Conservation (phyloP, 1,139 yeast genomes). For the Arxiozyma heterogenica region DNA sequence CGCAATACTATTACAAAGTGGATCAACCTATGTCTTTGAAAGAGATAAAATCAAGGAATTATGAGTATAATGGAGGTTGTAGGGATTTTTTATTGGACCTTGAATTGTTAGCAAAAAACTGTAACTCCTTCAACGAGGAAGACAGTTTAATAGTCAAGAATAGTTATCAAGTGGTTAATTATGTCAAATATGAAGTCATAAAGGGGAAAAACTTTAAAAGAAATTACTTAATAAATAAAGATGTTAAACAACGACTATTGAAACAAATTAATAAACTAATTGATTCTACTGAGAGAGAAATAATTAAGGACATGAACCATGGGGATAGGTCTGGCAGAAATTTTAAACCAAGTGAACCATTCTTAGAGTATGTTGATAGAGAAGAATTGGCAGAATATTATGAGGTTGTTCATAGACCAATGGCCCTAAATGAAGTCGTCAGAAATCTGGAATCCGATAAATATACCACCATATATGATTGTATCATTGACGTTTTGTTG, state of each 20-base stretch:
- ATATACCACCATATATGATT: conserved; percentile 40
- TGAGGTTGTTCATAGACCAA: conserved; percentile 46
- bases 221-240: conserved; percentile 25
- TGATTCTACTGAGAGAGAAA: conserved; percentile 34
- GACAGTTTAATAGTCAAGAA: conserved; percentile 54
- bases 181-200: conserved; percentile 26
- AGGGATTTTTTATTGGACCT: conserved; percentile 44
- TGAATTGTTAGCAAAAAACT: conserved; percentile 48
- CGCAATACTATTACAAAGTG: conserved; percentile 70
- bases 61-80: conserved; percentile 32
- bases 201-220: conserved; percentile 29
- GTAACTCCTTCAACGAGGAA: conserved; percentile 51
- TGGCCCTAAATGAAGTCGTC: conserved; percentile 43
- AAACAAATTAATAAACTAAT: conserved; percentile 34
- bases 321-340: conserved; percentile 15
- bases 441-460: conserved; percentile 37
- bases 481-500: conserved; percentile 40
- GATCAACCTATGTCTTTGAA: conserved; percentile 56
- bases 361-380: conserved; percentile 47
- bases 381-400: conserved; percentile 52
- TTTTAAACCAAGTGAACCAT: conserved; percentile 43
- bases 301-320: conserved; percentile 18
- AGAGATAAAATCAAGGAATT: conserved; percentile 47
- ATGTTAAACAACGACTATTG: conserved; percentile 21
- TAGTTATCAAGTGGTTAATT: conserved; percentile 34